A percentile compares a stretch with the other conserved stretches of the same genome.
These are phyloP conservation scores for Aspergillus quadricinctus DNA, from an alignment of 2,329 filamentous ascomycete species.

Conservation along the genomic window DNA sequence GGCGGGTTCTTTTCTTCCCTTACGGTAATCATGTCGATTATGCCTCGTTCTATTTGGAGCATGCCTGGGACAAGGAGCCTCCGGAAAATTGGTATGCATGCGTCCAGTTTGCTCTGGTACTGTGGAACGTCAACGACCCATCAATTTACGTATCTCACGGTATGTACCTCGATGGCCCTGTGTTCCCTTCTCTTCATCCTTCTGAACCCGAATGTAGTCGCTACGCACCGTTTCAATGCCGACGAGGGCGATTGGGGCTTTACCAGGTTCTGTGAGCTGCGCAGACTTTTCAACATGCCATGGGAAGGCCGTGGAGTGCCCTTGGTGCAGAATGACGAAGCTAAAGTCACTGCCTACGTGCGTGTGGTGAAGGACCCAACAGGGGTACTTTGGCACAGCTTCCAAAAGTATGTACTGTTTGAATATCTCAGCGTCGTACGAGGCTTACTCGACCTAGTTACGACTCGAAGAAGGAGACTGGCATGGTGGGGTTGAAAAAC, in stretches of 20 bases:
- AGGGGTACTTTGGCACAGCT: constrained; percentile 46
- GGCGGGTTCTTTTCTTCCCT: constrained; percentile 93
- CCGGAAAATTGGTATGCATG: constrained; percentile 96
- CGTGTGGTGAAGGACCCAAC: constrained; percentile 48
- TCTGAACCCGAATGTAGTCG: constrained; percentile 43
- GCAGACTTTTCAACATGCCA: constrained; percentile 73
- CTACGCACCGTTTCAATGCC: constrained; percentile 93
- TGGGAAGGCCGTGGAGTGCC: constrained; percentile 67
- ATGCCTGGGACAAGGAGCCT: constrained; percentile 73
- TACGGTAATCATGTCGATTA: constrained; percentile 92
- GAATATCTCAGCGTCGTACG: constrained; percentile 21
- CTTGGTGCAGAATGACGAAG: constrained; percentile 45
- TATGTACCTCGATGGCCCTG: constrained; percentile 28
- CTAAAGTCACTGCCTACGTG: constrained; percentile 45
- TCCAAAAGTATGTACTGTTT: constrained; percentile 35
- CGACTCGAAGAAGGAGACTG: constrained; percentile 98
- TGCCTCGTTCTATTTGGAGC: constrained; percentile 93
- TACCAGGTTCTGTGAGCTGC: constrained; percentile 87
- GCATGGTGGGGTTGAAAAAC: constrained; percentile 93
- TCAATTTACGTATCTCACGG: constrained; percentile 71
- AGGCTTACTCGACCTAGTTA: constrained; percentile 57
- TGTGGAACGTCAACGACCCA: constrained; percentile 95
- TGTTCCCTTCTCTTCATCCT: constrained; percentile 2
- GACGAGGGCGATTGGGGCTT: constrained; percentile 99
- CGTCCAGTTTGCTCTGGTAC: constrained; percentile 87